phyloP scores from a whole-genome alignment of 2,329 filamentous ascomycete genomes.

The Bipolaris bicolor region DNA sequence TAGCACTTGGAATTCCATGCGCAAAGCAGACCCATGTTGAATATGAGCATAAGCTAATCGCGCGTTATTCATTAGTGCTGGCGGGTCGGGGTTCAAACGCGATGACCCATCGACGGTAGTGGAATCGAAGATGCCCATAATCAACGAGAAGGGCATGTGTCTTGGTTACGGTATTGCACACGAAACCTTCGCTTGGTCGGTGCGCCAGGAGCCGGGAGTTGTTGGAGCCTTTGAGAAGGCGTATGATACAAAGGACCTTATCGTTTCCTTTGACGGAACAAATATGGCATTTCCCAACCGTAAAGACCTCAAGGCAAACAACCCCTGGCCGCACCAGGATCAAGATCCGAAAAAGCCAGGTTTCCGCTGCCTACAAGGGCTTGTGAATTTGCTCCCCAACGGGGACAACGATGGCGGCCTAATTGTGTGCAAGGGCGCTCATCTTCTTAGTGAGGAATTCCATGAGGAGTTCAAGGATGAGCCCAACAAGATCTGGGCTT shows the following conservation, averaged over 20 bases:
- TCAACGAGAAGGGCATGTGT: conserved; percentile 33
- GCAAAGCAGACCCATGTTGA: background rate
- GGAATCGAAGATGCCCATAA: conserved; percentile 27
- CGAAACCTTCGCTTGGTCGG: conserved; percentile 52
- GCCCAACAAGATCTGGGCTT: conserved; percentile 35
- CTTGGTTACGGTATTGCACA: conserved; percentile 46
- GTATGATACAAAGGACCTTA: conserved; percentile 46
- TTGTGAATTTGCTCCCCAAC: conserved; percentile 54
- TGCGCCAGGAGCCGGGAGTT: conserved; percentile 49
- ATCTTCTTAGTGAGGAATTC: conserved; percentile 44
- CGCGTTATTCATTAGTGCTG: background rate
- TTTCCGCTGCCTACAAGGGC: conserved; percentile 59
- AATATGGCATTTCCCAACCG: conserved; percentile 46
- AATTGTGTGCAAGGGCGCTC: conserved; percentile 44
- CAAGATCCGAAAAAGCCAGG: conserved; percentile 48
- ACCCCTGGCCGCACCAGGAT: conserved; percentile 47
- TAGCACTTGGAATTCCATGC: conserved; percentile 4
- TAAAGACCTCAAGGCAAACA: conserved; percentile 30
- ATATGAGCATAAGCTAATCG: background rate
- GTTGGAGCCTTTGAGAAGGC: conserved; percentile 33
- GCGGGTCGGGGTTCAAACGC: conserved; percentile 23
- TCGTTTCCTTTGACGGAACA: conserved; percentile 49
- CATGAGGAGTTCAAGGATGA: conserved; percentile 31
- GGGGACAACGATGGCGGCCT: conserved; percentile 48
- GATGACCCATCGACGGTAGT: conserved; percentile 28